Evolutionary conservation across 2,329 filamentous ascomycete species (phyloP).

Genomic region (Diplodia mutila): DNA sequence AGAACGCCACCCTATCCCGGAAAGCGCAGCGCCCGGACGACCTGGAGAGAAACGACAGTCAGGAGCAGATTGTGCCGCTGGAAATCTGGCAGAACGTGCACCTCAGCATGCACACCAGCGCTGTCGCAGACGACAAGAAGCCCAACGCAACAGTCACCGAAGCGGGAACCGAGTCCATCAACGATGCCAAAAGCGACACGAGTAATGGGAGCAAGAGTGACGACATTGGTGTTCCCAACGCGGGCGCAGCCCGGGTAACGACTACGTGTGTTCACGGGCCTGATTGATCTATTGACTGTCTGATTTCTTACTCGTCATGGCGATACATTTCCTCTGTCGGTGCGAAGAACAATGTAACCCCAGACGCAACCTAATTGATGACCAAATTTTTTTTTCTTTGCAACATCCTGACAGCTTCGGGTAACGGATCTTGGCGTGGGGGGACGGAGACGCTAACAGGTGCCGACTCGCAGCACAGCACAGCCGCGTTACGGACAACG

Average conservation of each 20-base stretch:
- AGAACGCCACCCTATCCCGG: background rate
- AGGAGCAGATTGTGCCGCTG: constrained; percentile 14
- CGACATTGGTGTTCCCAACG: background rate
- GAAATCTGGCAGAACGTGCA: constrained; percentile 22
- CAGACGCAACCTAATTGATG: constrained; percentile 2
- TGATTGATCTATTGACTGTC: background rate
- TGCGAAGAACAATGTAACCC: background rate
- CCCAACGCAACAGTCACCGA: background rate
- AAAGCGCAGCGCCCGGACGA: background rate
- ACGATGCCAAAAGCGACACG: constrained; percentile 11
- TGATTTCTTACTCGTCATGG: background rate
- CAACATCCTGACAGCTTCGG: background rate
- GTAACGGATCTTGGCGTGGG: background rate
- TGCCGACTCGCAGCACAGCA: background rate
- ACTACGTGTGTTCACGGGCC: constrained; percentile 2
- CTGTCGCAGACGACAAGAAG: background rate
- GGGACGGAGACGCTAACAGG: background rate
- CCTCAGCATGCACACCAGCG: constrained; percentile 15
- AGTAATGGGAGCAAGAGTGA: background rate
- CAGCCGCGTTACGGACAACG: background rate
- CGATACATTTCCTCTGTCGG: background rate
- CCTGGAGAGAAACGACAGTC: constrained; percentile 10
- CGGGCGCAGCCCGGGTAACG: background rate
- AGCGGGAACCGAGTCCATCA: background rate
- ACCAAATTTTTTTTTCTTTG: background rate